These are phyloP conservation scores for Scheffersomyces cryptocercus DNA, from an alignment of 1,139 yeast species.

Conservation along the genomic window DNA sequence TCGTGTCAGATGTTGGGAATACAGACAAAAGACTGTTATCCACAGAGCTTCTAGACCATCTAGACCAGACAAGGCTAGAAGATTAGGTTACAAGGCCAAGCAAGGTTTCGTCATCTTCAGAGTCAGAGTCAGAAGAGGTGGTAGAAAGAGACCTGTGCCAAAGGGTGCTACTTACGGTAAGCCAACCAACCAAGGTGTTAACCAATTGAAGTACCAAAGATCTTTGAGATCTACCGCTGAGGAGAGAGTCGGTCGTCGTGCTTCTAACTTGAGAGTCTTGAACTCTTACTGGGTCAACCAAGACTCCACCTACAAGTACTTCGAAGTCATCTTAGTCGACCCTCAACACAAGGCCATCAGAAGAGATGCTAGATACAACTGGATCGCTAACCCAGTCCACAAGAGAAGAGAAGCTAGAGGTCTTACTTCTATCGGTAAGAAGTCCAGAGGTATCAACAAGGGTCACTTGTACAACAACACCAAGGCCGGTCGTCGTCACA, in stretches of 20 bases:
- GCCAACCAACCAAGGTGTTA: constrained; percentile 99
- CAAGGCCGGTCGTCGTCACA: constrained; percentile 97
- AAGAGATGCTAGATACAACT: constrained; percentile 98
- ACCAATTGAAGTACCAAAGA: constrained; percentile 99
- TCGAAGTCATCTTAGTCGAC: constrained; percentile 94
- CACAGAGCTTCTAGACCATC: constrained; percentile 99
- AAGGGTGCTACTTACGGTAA: constrained; percentile 99
- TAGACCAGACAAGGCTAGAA: constrained; percentile 99
- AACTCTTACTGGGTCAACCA: constrained; percentile 99
- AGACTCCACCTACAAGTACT: constrained; percentile 99
- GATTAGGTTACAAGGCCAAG: constrained; percentile 99
- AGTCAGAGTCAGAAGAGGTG: constrained; percentile 99
- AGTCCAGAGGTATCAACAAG: constrained; percentile 99
- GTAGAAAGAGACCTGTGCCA: constrained; percentile 99
- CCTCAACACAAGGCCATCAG: constrained; percentile 99
- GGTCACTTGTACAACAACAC: constrained; percentile 99
- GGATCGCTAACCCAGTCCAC: constrained; percentile 99
- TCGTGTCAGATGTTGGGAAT: constrained; percentile 99
- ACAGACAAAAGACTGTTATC: constrained; percentile 98
- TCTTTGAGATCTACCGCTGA: constrained; percentile 97
- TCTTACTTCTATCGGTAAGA: constrained; percentile 97
- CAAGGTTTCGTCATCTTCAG: constrained; percentile 99
- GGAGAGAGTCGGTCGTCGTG: constrained; percentile 99
- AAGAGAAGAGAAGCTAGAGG: constrained; percentile 99
- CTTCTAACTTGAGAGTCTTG: constrained; percentile 97